These are phyloP conservation scores for Trichoderma aggressivum DNA, from an alignment of 2,329 filamentous ascomycete species.

Conservation along the genomic window DNA sequence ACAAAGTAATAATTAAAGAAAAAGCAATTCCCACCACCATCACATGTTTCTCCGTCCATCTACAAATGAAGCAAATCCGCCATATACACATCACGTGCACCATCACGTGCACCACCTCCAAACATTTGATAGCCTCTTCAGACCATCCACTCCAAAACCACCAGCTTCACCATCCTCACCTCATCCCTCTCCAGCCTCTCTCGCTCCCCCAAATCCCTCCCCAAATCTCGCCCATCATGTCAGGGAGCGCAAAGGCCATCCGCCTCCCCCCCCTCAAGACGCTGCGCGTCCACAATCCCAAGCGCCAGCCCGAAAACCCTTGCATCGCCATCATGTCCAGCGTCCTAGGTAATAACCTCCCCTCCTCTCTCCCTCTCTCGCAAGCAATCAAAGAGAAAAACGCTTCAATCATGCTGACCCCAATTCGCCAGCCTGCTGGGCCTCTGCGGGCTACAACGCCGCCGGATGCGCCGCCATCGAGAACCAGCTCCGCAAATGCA, in stretches of 20 bases:
- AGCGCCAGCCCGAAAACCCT: constrained; percentile 47
- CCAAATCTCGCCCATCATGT: constrained; percentile 35
- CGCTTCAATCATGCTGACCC: background rate
- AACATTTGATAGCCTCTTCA: background rate
- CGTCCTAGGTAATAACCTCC: constrained; percentile 47
- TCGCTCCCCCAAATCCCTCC: background rate
- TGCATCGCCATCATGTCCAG: constrained; percentile 56
- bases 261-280: constrained; percentile 55
- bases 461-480: constrained; percentile 58
- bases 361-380: background rate
- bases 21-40: background rate
- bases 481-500: constrained; percentile 61
- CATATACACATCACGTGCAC: background rate
- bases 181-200: background rate
- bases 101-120: background rate
- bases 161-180: background rate
- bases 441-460: constrained; percentile 68
- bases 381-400: background rate
- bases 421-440: constrained; percentile 68
- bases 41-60: background rate
- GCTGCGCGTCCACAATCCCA: constrained; percentile 54
- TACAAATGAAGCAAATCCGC: no score
- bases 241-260: constrained; percentile 48
- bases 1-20: background rate
- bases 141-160: constrained; percentile 4